Base-by-base conservation (phyloP, 2,329 filamentous ascomycete genomes). In the Alternaria brassicicola region DNA sequence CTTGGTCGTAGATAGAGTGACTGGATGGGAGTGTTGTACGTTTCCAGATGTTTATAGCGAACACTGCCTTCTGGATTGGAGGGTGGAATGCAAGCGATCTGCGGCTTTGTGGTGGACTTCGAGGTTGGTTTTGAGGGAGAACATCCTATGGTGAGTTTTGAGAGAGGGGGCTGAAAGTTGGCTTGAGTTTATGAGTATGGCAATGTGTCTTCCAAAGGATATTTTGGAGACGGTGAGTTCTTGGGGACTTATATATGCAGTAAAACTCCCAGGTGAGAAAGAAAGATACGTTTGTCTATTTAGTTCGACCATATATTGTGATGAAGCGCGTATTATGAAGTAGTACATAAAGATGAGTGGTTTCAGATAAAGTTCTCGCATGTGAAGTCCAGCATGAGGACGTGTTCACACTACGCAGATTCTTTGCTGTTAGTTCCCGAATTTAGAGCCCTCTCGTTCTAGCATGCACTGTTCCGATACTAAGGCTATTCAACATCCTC, bases 171-270 rank as follows among this genome's bases (percentile, higher is more conserved):
- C 19, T 41, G 7, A 21, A 4, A 4, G 1, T 25, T 42, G 4
- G 12, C 5, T 15, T n/a, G 7, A 23, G 21, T 42, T 2, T 5
- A n/a, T n/a, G 5, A 0, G 1, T 5, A 1, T 9, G 3, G 13
- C 7, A n/a, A 0, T 25, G 2, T 5, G 0, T 8, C 13, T 41
- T 8, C 2, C 2, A 1, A 0, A 15, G 38, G 12, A 15, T 23
- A 13, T 2, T 41, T 25, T 30, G 28, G 7, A 30, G 28, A 10
- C 9, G 8, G 28, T 9, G 8, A 10, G 28, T 10, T 30, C 9
- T n/a, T 8, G 3, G 28, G 28, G 8, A 30, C 8, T 30, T 30
- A 30, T 30, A 10, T 30, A 3, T 9, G 2, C 28, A 30, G 28
- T 9, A 30, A 30, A 9, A 10, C 2, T 30, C 10, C 28, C 10